Conservation (phyloP, 306 rosid genomes). For the Lotus japonicus region DNA sequence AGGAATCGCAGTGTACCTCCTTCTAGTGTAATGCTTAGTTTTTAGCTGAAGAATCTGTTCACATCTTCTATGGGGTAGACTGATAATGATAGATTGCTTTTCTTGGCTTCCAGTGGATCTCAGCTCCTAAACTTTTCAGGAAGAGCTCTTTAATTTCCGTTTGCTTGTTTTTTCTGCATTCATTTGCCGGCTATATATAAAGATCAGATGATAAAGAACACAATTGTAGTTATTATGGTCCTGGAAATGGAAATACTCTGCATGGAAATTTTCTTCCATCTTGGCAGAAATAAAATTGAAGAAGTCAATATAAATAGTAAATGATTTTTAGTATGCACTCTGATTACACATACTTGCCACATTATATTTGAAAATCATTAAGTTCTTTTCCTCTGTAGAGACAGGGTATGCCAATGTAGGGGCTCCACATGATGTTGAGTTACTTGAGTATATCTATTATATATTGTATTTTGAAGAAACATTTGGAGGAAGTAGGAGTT, state of each 20-base stretch:
- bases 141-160: not conserved
- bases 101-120: not conserved
- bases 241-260: not conserved
- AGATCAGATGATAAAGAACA: not conserved
- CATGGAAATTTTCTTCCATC: not conserved
- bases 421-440: not conserved
- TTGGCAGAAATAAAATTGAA: not conserved
- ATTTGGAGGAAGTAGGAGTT: not conserved
- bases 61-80: not conserved
- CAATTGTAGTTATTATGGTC: not conserved
- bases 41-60: not conserved
- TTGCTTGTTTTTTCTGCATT: not conserved
- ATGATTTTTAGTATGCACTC: not conserved
- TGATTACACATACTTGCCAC: not conserved
- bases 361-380: not conserved
- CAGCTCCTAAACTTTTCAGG: not conserved
- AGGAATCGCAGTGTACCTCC: not conserved
- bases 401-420: not conserved
- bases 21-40: not conserved
- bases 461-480: conserved; percentile 4
- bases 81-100: not conserved
- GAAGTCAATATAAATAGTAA: not conserved
- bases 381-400: not conserved
- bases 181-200: not conserved
- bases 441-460: not conserved